These are phyloP conservation scores for Camptophora hylomeconis DNA, from an alignment of 2,329 filamentous ascomycete species.

Conservation along the genomic window DNA sequence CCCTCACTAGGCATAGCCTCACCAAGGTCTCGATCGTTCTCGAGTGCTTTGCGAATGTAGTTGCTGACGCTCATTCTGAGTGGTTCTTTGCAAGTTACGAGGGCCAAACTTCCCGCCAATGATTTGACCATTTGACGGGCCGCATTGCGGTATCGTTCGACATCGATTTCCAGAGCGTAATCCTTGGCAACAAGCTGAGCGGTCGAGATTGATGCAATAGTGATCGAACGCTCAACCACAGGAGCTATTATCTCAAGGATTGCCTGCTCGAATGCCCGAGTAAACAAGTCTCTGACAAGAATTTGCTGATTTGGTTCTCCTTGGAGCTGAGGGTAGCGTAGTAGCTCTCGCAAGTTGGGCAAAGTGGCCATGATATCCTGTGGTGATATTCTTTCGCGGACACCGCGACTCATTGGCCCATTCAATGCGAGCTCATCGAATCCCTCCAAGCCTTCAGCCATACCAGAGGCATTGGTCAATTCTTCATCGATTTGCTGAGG, in stretches of 20 bases:
- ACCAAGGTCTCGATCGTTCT: constrained; percentile 16
- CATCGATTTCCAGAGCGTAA: constrained; percentile 84
- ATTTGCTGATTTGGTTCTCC: constrained; percentile 63
- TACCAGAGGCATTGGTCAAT: constrained; percentile 46
- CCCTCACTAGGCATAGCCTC: constrained; percentile 72
- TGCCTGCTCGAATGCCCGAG: constrained; percentile 73
- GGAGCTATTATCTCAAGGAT: constrained; percentile 94
- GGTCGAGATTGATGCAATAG: constrained; percentile 93
- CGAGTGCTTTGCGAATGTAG: constrained; percentile 64
- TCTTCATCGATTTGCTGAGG: constrained; percentile 28
- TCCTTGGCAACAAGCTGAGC: constrained; percentile 93
- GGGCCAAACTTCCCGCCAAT: constrained; percentile 79
- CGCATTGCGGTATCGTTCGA: constrained; percentile 70
- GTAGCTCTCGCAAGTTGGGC: constrained; percentile 66
- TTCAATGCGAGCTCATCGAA: constrained; percentile 68
- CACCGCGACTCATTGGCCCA: constrained; percentile 56
- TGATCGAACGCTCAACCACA: constrained; percentile 93
- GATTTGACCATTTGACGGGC: constrained; percentile 92
- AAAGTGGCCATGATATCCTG: constrained; percentile 66
- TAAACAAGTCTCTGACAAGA: constrained; percentile 61
- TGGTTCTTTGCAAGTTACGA: constrained; percentile 97
- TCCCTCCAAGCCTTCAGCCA: constrained; percentile 58
- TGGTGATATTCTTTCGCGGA: constrained; percentile 61
- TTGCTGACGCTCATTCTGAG: constrained; percentile 94
- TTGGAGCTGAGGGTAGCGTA: constrained; percentile 65